Evolutionary conservation across 495 filamentous ascomycete species (phyloP), one percentile per base, ranked within the genome.

Genomic region (Xylaria grammica): DNA sequence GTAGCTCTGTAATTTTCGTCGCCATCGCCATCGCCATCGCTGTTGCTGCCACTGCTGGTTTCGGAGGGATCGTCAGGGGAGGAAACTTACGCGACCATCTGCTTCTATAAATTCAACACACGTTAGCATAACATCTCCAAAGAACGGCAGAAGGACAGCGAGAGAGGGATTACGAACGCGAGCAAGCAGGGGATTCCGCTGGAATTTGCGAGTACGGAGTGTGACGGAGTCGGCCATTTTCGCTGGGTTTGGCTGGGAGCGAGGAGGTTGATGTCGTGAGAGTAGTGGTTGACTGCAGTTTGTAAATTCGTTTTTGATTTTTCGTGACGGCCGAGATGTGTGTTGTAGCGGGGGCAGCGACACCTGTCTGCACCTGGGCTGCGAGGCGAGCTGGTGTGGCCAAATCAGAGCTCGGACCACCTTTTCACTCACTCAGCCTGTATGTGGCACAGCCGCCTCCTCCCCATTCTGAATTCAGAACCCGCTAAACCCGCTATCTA

Each of bases 131-230:
- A 30, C 4, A 13, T 42, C 32, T 32, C 17, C 26, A 63, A 27
- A 48, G 45, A 32, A 36, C 40, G 36, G 50, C 30, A 58, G 40
- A 44, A 7, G 10, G 29, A 52, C 48, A 51, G 17, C 17, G 50
- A 13, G 17, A 49, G 20, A 36, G 56, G 44, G 40, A 9, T 15
- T 24, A 64, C 62, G 62, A 64, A 64, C 62, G 62, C 62, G 62
- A 76, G 88, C 94, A 70, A 99, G 91, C 78, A 99, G 92, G 78
- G 96, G 91, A 86, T 99, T 99, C 83, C 93, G 90, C 81, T 98
- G 96, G 92, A 99, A 99, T 87, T 99, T 99, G 90, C 96, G 94
- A 81, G 96, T 99, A 83, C 96, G 91, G 86, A 99, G 84, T 72
- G 95, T 99, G 77, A 99, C 91, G 63, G 85, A 81, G 81, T 97